Base-by-base conservation (phyloP, 2,329 filamentous ascomycete species). In the Metarhizium guizhouense region DNA sequence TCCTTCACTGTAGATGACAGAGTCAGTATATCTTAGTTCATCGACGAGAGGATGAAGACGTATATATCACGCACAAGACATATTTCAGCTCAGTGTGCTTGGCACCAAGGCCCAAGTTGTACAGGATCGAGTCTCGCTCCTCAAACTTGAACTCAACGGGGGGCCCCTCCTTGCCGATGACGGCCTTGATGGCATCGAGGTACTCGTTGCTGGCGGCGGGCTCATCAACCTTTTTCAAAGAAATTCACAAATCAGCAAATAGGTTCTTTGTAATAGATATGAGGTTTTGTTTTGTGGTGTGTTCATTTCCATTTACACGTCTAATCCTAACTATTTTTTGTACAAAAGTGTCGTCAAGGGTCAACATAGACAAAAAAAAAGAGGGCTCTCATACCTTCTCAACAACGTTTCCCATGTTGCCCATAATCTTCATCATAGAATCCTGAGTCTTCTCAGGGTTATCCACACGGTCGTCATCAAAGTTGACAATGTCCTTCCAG, bases 91-190 rank as follows among this genome's bases (percentile, higher is more conserved):
- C 90, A 34, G 83, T 90, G 63, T 88, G 85, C 79, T 95, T 96
- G 61, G 93, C 92, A 56, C 94, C 94, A 58, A 99, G 74, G 58
- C 93, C 93, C 47, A 99, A 80, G 75, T 96, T 97, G 81, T 99
- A 99, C 51, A 99, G 86, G 65, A 95, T 94, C 52, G 87, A 80
- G 70, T 99, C 94, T 64, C 85, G 86, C 68, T 97, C 92, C 61
- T 86, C 84, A 68, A 91, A 97, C 60, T 79, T 80, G 75, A 89
- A 97, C 65, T 88, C 82, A 55, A 88, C 90, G 53, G 88, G 87
- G 47, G 70, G 68, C 42, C 87, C 78, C 70, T 91, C 81, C 51
- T 85, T 79, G 65, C 84, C 82, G 75, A 92, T 86, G 36, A 88
- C 87, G 63, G 81, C 78, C 66, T 87, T 83, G 65, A 96, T 96